A percentile compares a stretch with the other conserved stretches of the same genome.
These are phyloP conservation scores for Colletotrichum paranaense DNA, from an alignment of 2,329 filamentous ascomycete genomes.

Conservation along the genomic window DNA sequence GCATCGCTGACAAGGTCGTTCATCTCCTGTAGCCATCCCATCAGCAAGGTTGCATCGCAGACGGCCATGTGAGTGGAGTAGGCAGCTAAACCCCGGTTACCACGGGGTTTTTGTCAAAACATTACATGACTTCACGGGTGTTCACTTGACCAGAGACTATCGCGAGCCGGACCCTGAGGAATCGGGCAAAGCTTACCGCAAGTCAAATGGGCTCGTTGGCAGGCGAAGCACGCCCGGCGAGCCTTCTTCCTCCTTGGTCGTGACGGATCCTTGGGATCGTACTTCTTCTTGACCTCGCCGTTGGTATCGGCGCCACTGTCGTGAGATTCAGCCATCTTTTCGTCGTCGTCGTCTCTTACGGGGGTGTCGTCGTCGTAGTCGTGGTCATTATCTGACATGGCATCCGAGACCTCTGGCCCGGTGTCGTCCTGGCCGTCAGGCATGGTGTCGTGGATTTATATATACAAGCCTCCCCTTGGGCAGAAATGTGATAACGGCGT, in stretches of 20 bases:
- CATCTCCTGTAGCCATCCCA: constrained; percentile 75
- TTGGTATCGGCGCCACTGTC: constrained; percentile 52
- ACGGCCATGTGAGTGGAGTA: constrained; percentile 5
- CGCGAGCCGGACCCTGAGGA: constrained; percentile 14
- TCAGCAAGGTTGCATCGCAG: constrained; percentile 22
- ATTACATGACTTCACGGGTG: constrained; percentile 32
- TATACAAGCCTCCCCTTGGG: constrained; percentile 48
- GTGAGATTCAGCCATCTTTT: constrained; percentile 61
- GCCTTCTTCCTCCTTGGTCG: constrained; percentile 96
- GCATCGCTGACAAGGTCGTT: constrained; percentile 92
- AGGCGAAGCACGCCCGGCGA: constrained; percentile 93
- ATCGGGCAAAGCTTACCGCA: constrained; percentile 79
- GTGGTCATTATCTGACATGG: constrained; percentile 69
- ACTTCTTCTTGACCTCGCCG: constrained; percentile 72
- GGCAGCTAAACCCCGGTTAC: background rate
- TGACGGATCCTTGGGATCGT: constrained; percentile 88
- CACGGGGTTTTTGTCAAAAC: constrained; percentile 15
- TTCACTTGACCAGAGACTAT: constrained; percentile 25
- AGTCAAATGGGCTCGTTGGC: constrained; percentile 95
- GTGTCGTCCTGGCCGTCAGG: constrained; percentile 64
- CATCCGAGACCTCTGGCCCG: constrained; percentile 67
- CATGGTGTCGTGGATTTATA: constrained; percentile 69
- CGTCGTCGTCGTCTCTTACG: constrained; percentile 60
- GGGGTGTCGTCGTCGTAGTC: constrained; percentile 62
- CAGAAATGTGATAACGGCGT: constrained; percentile 17